Conservation (phyloP, 495 filamentous ascomycete genomes). For the Podospora bellae-mahoneyi region DNA sequence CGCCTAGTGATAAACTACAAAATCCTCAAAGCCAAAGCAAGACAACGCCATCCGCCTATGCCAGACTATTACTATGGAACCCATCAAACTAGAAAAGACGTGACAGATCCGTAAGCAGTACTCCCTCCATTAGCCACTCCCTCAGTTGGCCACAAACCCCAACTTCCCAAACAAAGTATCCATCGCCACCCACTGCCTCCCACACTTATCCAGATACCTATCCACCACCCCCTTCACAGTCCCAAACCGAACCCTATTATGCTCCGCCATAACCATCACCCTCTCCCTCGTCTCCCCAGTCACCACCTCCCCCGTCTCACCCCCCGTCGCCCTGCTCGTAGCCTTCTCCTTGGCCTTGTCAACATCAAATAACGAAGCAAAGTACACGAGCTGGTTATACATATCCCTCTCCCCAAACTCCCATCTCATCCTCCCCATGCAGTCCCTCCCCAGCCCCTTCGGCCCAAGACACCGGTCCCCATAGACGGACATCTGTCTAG, state of each 20-base stretch:
- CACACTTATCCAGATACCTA: conserved; percentile 87
- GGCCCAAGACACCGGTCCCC: conserved; percentile 87
- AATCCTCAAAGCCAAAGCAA: neutral
- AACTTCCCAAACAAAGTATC: conserved; percentile 72
- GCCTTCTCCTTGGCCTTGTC: conserved; percentile 66
- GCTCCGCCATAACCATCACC: conserved; percentile 66
- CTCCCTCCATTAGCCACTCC: neutral
- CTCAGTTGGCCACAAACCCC: conserved; percentile 40
- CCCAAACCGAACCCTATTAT: conserved; percentile 73
- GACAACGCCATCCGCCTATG: neutral
- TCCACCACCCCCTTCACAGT: conserved; percentile 76
- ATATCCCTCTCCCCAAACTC: conserved; percentile 84
- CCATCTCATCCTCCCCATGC: conserved; percentile 82
- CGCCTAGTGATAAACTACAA: neutral
- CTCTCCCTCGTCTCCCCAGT: conserved; percentile 47
- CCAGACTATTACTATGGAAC: neutral
- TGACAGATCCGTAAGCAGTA: neutral
- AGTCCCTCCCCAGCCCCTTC: conserved; percentile 73
- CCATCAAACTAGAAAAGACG: neutral
- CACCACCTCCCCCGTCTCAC: conserved; percentile 36
- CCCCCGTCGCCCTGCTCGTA: conserved; percentile 26
- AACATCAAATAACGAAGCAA: conserved; percentile 80
- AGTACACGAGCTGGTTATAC: conserved; percentile 94
- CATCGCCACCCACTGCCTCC: conserved; percentile 95
- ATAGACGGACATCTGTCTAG: conserved; percentile 87